Percentiles rank a stretch among this genome's conserved stretches.
Evolutionary conservation across 1,139 yeast species (phyloP).

Genomic region (Wickerhamiella infanticola): DNA sequence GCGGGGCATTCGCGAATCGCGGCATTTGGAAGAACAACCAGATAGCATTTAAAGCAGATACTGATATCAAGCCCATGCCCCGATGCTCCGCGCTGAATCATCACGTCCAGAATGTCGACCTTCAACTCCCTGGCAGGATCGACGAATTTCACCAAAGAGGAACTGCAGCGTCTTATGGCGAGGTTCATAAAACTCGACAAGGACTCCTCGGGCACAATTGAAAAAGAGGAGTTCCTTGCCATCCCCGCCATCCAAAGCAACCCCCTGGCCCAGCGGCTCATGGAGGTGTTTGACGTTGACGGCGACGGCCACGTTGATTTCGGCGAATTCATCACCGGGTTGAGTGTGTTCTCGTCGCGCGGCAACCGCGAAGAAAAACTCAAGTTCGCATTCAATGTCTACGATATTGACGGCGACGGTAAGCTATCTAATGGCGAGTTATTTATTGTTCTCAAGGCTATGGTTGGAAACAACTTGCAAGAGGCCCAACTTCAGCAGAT

Average conservation of each 20-base stretch:
- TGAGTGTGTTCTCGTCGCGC: constrained; percentile 83
- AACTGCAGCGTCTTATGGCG: constrained; percentile 77
- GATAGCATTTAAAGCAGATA: neutral
- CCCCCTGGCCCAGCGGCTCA: constrained; percentile 76
- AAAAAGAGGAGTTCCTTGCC: constrained; percentile 73
- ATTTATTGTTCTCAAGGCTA: constrained; percentile 81
- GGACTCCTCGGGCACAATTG: constrained; percentile 86
- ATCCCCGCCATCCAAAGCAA: constrained; percentile 88
- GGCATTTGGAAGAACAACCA: constrained; percentile 8
- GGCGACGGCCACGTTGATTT: constrained; percentile 90
- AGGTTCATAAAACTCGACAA: constrained; percentile 91
- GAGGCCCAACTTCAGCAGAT: constrained; percentile 86
- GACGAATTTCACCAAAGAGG: constrained; percentile 43
- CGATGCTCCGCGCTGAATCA: neutral
- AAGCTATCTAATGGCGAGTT: constrained; percentile 89
- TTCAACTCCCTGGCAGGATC: constrained; percentile 12
- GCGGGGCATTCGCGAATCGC: constrained; percentile 33
- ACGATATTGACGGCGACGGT: constrained; percentile 94
- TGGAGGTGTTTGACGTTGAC: constrained; percentile 90
- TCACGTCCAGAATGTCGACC: neutral
- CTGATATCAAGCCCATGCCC: neutral
- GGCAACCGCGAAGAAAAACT: constrained; percentile 74
- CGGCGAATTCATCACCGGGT: constrained; percentile 82
- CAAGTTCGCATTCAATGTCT: constrained; percentile 79
- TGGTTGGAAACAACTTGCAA: constrained; percentile 87